Base-by-base conservation (phyloP, 148 eudicot genomes). In the Camellia japonica region DNA sequence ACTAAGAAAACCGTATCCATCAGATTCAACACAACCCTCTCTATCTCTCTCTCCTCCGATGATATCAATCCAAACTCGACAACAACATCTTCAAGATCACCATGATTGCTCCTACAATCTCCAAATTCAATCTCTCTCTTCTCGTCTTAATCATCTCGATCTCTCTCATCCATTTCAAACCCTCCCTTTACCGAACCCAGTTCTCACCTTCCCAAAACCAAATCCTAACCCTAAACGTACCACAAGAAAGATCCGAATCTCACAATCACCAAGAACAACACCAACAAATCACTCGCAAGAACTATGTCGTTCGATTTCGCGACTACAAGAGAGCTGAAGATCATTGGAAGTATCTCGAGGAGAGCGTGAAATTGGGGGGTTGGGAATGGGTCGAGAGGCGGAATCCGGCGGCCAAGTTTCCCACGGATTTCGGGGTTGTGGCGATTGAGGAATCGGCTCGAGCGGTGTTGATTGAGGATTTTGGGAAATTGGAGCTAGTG, bases 371-470 rank as follows among this genome's bases (percentile, higher is more conserved):
- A 59, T 85, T 78, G 8, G 43, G 19, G 11, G 90, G 89, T 0
- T 96, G 99, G 99, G 78, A 89, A 64, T 96, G 99, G 98, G 86
- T 93, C 66, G 90, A 92, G 49, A 84, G 99, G 69, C 80, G 83
- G 1, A 96, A 96, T 63, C 86, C 97, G 6, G 99, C 97, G 18
- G 61, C 88, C 18, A 84, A 62, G 78, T 96, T 86, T 84, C 97
- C 93, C 7, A 93, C 98, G 2, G 99, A 96, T 87, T 96, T 96
- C 63, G 99, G 95, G 2, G 80, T 93, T 5, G 85, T 96, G 23
- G 63, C 87, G 78, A 85, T 96, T 38, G 87, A 86, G 4, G 91
- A 87, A 4, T 59, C 77, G 55, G 76, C 14, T 4, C n/a, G 67
- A 67, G 66, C 42, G 59, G 59, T 16, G 62, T 74, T 96, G 80